Percentiles rank a stretch among this genome's conserved stretches.
phyloP scores from a whole-genome alignment of 1,284 basidiomycete genomes.

The Flammula alnicola region DNA sequence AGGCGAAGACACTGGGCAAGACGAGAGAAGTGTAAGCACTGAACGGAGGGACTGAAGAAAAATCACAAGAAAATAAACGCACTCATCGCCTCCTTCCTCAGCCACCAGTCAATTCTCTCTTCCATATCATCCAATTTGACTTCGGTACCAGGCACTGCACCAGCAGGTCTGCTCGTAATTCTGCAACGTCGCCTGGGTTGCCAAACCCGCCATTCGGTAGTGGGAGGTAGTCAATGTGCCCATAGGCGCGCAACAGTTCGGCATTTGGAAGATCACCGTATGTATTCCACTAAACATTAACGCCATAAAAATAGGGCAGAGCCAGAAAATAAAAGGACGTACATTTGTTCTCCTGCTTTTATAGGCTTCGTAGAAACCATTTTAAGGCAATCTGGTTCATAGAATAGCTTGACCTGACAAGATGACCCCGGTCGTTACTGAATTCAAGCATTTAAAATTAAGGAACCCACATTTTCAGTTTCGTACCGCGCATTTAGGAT shows the following conservation, averaged over 20 bases:
- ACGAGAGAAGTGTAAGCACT: constrained; percentile 7
- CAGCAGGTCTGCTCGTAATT: constrained; percentile 82
- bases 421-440: neutral
- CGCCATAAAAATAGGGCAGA: neutral
- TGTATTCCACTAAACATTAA: constrained; percentile 84
- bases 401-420: constrained; percentile 82
- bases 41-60: neutral
- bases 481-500: constrained; percentile 89
- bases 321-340: constrained; percentile 29
- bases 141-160: constrained; percentile 42
- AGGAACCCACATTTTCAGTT: constrained; percentile 76
- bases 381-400: constrained; percentile 72
- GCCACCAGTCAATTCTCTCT: constrained; percentile 87
- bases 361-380: constrained; percentile 87
- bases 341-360: constrained; percentile 89
- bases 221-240: constrained; percentile 85
- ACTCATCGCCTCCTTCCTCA: constrained; percentile 94
- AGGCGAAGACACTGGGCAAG: constrained; percentile 58
- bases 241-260: constrained; percentile 93
- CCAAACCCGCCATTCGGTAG: constrained; percentile 53
- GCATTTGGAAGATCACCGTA: constrained; percentile 95
- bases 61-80: constrained; percentile 36
- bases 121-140: constrained; percentile 34
- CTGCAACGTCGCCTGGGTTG: constrained; percentile 89
- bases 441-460: constrained; percentile 3